Conservation (phyloP, 768 basidiomycete genomes). For the Xerocomus potaroensis region DNA sequence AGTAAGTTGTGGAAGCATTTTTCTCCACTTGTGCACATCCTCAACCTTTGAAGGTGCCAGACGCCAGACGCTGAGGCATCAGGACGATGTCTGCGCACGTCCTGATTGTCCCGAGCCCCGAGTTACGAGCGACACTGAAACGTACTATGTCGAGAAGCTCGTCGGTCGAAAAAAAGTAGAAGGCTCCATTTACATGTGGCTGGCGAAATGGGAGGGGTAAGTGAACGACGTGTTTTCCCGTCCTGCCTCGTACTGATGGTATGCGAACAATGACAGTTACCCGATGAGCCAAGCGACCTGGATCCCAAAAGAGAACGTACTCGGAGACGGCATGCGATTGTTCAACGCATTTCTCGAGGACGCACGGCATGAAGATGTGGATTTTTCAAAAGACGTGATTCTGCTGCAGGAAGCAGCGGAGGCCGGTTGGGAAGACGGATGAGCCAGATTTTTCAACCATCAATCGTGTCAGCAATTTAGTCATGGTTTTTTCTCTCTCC, state of each 20-base stretch:
- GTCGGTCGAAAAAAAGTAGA: constrained; percentile 24
- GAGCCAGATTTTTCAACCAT: too few species aligned
- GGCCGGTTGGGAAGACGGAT: constrained; percentile 13
- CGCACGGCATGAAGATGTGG: constrained; percentile 14
- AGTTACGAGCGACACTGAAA: constrained; percentile 2
- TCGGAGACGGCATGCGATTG: constrained; percentile 14
- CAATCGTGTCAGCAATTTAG: too few species aligned
- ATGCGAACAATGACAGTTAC: constrained; percentile 12
- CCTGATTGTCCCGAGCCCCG: constrained; percentile 22
- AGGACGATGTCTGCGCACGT: constrained; percentile 18
- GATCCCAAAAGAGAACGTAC: constrained; percentile 28
- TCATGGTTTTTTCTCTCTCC: not conserved
- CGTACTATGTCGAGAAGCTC: constrained; percentile 26
- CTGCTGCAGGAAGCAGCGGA: constrained; percentile 22
- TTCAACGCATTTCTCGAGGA: constrained; percentile 16
- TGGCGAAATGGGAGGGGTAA: constrained; percentile 35
- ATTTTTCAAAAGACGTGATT: constrained; percentile 15
- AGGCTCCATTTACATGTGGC: constrained; percentile 17
- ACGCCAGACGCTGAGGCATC: constrained; percentile 9
- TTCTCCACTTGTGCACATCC: not conserved
- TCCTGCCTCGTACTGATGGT: not conserved
- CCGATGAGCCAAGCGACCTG: constrained; percentile 27
- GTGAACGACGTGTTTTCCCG: not conserved
- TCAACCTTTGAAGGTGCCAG: constrained; percentile 11
- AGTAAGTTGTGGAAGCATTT: constrained; percentile 1